Evolutionary conservation across 1,139 yeast species (phyloP), one percentile per base, ranked within the genome.

Genomic region (Citeromyces siamensis): DNA sequence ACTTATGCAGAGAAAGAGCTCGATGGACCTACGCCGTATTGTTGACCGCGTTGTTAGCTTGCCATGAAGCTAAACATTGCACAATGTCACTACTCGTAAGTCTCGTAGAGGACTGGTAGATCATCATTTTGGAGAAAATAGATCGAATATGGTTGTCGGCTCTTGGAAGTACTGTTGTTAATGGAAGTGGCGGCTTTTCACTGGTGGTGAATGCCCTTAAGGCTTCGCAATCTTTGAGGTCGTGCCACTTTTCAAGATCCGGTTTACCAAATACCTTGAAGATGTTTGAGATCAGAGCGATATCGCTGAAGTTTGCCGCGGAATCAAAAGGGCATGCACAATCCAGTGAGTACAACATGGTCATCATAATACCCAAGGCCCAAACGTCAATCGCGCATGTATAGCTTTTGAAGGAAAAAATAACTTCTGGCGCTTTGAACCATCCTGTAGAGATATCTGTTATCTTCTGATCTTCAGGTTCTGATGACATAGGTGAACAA

Each of bases 371-470:
- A 2, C 90, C 94, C 14, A 79, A 51, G 0, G 84, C 63, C 97
- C 97, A 90, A 20, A 85, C 64, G 51, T 90, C 98, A 4, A 88
- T 62, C 33, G 69, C 75, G 32, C 52, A 55, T 2, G 70, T 59
- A 53, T 90, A 90, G 41, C 68, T 64, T 6, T 64, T 51, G n/a
- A 72, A 61, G 0, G 93, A 86, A 41, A 85, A 71, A 35, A 90
- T 59, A 35, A 84, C 60, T 50, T 90, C 97, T 0, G 96, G 94
- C 0, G 96, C 82, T 46, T 85, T 80, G 58, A 77, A 90, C 34
- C 70, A 68, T 0, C 82, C 76, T 0, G 95, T 81, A 19, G 84
- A 71, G 3, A 90, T 78, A 50, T 86, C 95, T 6, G 76, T 69
- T 38, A 74, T 65, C 47, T 80, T 81, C 8, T 51, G 42, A 7